Conservation (phyloP, 2,329 filamentous ascomycete genomes). For the Chaetomium olivaceum region DNA sequence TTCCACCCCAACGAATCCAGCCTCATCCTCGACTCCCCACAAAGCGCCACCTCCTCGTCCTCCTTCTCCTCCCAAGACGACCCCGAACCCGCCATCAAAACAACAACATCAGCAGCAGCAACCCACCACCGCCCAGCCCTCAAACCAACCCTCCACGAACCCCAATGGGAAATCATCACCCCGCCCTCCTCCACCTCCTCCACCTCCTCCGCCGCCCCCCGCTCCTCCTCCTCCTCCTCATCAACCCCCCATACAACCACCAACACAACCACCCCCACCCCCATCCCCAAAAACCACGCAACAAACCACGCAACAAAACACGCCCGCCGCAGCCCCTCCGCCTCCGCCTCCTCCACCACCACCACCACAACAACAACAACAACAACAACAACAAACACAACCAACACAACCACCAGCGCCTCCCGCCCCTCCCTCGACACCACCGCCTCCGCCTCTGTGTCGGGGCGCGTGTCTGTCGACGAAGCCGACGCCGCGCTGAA, state of each 20-base stretch:
- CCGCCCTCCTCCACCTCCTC: conserved; percentile 38
- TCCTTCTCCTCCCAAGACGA: conserved; percentile 30
- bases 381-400: too few relatives aligned
- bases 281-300: neutral
- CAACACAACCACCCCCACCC: neutral
- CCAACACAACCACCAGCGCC: conserved; percentile 1
- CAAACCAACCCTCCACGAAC: conserved; percentile 43
- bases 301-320: neutral
- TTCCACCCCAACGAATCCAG: conserved; percentile 32
- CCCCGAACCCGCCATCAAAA: conserved; percentile 4
- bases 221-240: neutral
- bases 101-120: neutral
- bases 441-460: conserved; percentile 24
- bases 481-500: conserved; percentile 48
- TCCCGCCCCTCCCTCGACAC: conserved; percentile 32
- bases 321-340: conserved; percentile 14
- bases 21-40: conserved; percentile 34
- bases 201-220: conserved; percentile 30
- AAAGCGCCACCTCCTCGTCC: conserved; percentile 25
- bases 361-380: conserved; percentile 1
- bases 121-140: conserved; percentile 33
- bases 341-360: conserved; percentile 3
- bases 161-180: conserved; percentile 52
- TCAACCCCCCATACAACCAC: too few relatives aligned
- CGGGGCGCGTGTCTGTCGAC: conserved; percentile 37